Evolutionary conservation across 176 grass and related monocot species (phyloP).

Genomic region (Phyllostachys edulis): DNA sequence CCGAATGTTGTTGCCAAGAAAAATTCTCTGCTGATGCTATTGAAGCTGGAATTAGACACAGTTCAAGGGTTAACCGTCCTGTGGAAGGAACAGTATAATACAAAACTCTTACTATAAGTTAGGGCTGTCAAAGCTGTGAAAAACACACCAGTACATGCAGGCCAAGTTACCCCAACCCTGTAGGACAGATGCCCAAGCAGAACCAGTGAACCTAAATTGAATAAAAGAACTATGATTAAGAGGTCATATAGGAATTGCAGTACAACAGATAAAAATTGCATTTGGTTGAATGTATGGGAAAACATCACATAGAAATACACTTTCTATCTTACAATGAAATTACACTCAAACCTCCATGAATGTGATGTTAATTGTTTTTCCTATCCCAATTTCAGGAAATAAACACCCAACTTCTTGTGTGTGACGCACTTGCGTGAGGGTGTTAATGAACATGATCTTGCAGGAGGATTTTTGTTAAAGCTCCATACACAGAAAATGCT

Average conservation of each 20-base stretch:
- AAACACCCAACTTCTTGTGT: not conserved
- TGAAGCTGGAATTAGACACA: constrained; percentile 52
- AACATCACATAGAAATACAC: not conserved
- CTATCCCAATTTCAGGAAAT: not conserved
- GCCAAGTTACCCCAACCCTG: constrained; percentile 95
- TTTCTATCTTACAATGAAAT: not conserved
- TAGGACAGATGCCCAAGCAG: constrained; percentile 74
- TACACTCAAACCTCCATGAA: not conserved
- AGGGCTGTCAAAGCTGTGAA: constrained; percentile 16
- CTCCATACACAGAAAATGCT: not conserved
- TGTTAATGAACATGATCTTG: not conserved
- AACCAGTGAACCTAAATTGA: constrained; percentile 86
- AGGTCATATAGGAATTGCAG: not conserved
- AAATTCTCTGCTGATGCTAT: constrained; percentile 81
- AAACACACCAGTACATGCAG: constrained; percentile 84
- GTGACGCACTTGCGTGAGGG: not conserved
- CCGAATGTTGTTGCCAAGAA: constrained; percentile 71
- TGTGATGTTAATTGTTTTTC: not conserved
- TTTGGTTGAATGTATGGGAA: not conserved
- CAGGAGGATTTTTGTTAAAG: constrained; percentile 2
- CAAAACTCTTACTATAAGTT: not conserved
- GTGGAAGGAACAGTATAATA: not conserved
- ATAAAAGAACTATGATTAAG: constrained; percentile 25
- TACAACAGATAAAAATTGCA: not conserved
- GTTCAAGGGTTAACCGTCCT: constrained; percentile 20